These are phyloP conservation scores for Theileria annulata DNA, from an alignment of 169 alveolate species.

Conservation along the genomic window DNA sequence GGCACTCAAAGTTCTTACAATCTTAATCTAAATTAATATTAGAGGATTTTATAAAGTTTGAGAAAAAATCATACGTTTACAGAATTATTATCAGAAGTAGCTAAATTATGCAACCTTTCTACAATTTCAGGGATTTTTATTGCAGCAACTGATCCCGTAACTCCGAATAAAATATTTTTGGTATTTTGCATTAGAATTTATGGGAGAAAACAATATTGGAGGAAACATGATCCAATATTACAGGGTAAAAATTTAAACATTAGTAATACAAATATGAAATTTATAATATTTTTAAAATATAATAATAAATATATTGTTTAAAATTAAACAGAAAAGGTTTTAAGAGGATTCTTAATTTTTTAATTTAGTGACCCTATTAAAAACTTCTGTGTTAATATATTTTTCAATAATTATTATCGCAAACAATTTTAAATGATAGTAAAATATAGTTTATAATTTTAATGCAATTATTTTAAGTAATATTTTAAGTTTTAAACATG, in stretches of 20 bases:
- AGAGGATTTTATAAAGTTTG: not conserved
- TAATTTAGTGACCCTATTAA: not conserved
- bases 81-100: slow-evolving; percentile 16
- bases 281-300: not conserved
- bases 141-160: slow-evolving; percentile 89
- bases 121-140: slow-evolving; percentile 78
- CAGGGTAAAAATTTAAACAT: not conserved
- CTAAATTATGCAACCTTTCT: slow-evolving; percentile 39
- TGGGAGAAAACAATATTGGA: not conserved
- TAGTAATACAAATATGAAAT: not conserved
- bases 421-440: not conserved
- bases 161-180: slow-evolving; percentile 79
- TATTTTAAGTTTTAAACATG: not conserved
- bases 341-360: not conserved
- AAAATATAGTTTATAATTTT: not conserved
- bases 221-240: not conserved
- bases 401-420: not conserved
- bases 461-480: not conserved
- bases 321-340: not conserved
- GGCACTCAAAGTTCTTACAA: not conserved
- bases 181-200: slow-evolving; percentile 15
- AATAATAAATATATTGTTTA: not conserved
- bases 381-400: not conserved
- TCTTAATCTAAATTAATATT: not conserved
- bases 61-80: slow-evolving; percentile 68